Evolutionary conservation across 2,329 filamentous ascomycete species (phyloP), one percentile per base, ranked within the genome.

Genomic region (Verruconis gallopava): DNA sequence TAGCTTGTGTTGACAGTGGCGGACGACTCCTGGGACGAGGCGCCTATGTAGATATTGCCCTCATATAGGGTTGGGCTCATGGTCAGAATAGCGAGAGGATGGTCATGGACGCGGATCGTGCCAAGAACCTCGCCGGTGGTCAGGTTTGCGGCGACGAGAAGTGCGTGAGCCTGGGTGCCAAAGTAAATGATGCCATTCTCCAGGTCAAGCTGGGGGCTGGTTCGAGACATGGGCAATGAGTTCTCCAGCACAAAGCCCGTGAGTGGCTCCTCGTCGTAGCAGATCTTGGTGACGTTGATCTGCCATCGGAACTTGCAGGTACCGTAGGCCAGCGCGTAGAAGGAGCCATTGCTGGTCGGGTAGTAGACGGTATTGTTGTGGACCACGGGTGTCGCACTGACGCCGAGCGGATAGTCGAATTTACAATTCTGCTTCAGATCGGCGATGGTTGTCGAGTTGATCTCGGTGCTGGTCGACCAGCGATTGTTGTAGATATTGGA

Each of bases 281-380:
- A 50, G 14, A 59, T 43, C 5, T 45, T 22, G 2, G 53, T 55
- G 17, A 59, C 49, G 44, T 58, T 59, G 44, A 50, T 42, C 9
- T 46, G 35, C 58, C 57, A 60, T 4, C 48, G 28, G 11, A 47
- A 40, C 20, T 42, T 18, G 46, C 57, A 60, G 18, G 43, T 43
- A 12, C 37, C 37, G 5, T 55, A 59, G 46, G 59, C 47, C 19
- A 59, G 48, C 4, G 57, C 56, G n/a, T 54, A 50, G 37, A 60
- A 48, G 4, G 49, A 44, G 42, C 56, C 58, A 40, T 49, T 50
- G 52, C 53, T 56, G 17, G 55, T 57, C 2, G 56, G 55, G 42
- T 50, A 61, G 44, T 56, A 60, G 5, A 50, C 49, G 30, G 50
- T 50, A 34, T 44, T 36, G 6, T 37, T 38, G 3, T 20, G 28